Evolutionary conservation across 441 rosid genomes (phyloP), one percentile per base, ranked within the genome.

Genomic region (Hura crepitans): DNA sequence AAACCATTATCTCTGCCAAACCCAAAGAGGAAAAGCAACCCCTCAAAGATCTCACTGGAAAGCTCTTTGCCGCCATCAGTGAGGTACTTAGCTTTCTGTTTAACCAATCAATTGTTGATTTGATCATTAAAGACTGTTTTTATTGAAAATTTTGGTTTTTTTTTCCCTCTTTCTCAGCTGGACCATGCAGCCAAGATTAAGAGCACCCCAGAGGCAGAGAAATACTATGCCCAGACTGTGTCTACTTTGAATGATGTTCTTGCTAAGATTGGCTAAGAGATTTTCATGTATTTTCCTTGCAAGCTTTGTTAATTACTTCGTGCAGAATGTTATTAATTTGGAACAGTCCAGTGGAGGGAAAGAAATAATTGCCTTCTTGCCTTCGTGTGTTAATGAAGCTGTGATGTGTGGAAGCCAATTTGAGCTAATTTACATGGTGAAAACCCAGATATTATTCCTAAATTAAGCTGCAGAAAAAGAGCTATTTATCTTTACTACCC

Each of bases 121-220:
- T 43, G 25, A 46, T 69, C 27, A 18, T 23, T 25, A 17, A 65
- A 43, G 6, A 13, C 58, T 68, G 5, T 18, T 37, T 8, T 46
- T 72, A n/a, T 43, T 43, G 55, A 13, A 49, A 25, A 46, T 63
- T 11, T 10, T 13, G 14, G 56, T 8, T 46, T 2, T 6, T 18
- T 4, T 39, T 62, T 2, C 12, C 67, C 30, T 49, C 22, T 22
- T 20, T 31, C 45, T 28, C 79, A 92, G 97, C 70, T 92, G 81
- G 99, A 95, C 78, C 75, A 90, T 74, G 99, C 99, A 57, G 97
- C 97, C 56, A 92, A 82, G 88, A 80, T 81, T 39, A 95, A 95
- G 90, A 95, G 97, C 85, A 81, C 80, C 56, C 78, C 94, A 14
- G 83, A 92, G 71, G 99, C 98, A 65, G 95, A 92, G 86, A 92